Evolutionary conservation across 2,329 filamentous ascomycete genomes (phyloP), one percentile per base, ranked within the genome.

Genomic region (Pseudogymnoascus sp.): DNA sequence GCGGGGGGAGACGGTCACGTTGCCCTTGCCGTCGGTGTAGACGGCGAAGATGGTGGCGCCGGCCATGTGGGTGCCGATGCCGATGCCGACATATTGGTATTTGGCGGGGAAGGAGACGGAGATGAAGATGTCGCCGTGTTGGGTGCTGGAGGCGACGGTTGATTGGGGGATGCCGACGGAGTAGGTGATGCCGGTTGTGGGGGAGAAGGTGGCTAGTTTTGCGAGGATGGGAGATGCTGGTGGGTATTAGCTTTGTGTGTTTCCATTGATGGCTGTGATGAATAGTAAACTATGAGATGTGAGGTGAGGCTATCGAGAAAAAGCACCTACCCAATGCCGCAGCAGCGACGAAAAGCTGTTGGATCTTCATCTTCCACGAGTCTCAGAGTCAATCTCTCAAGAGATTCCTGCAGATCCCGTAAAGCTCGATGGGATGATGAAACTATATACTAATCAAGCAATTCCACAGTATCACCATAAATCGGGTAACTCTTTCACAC

Each of bases 21-120:
- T 77, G 25, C 81, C 79, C 38, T 73, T 73, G 40, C 78, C 73
- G 25, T 79, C 77, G n/a, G 81, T 78, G 68, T 86, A 86, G 5
- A 85, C 75, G 46, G 86, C 74, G 69, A 86, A 85, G 56, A 87
- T 85, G 70, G 84, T 84, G 5, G 84, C 72, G 21, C 78, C 79
- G 14, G 71, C 67, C 84, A 86, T 87, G 18, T 71, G 66, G 1
- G 67, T 74, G 25, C 84, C 84, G 70, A 85, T 82, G 6, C 83
- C 84, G 3, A 86, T 71, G 3, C 77, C 81, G 36, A 84, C 77
- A 80, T 81, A 87, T 72, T 79, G 72, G 69, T 82, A 78, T 5
- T 71, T 76, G 42, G 77, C 78, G 1, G 84, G 82, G 2, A 81
- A 81, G 53, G 77, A 79, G 60, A 87, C 77, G 64, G 84, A 82